These are phyloP conservation scores for Plasmodium gonderi DNA, from an alignment of 169 alveolate genomes.

Conservation along the genomic window DNA sequence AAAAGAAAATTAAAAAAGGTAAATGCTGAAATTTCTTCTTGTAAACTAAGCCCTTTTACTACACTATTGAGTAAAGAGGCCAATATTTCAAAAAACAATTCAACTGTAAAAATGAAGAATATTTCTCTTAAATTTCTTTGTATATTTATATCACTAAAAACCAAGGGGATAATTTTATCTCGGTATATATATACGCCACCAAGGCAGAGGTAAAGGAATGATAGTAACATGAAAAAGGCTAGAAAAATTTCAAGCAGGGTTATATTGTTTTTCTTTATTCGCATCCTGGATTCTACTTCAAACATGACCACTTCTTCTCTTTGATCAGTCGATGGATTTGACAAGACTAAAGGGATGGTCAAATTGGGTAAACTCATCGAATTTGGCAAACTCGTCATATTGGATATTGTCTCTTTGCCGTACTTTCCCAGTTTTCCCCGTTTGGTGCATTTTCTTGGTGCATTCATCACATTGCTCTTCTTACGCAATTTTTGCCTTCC, in stretches of 20 bases:
- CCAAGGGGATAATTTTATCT: slow-evolving; percentile 9
- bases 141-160: slow-evolving; percentile 2
- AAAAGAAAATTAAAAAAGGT: slow-evolving; percentile 7
- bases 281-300: background rate
- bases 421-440: background rate
- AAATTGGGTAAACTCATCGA: no score
- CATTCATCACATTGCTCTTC: background rate
- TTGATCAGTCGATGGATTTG: no score
- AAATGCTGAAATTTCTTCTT: slow-evolving; percentile 12
- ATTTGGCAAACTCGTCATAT: no score
- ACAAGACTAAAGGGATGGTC: no score
- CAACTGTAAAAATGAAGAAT: background rate
- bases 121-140: background rate
- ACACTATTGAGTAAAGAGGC: slow-evolving; percentile 20
- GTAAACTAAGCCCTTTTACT: slow-evolving; percentile 39
- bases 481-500: background rate
- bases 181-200: background rate
- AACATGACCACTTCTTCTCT: background rate
- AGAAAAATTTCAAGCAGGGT: background rate
- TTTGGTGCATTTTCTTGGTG: background rate
- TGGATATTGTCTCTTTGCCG: no score
- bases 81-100: slow-evolving; percentile 2
- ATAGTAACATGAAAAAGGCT: background rate
- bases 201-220: background rate
- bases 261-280: background rate